A percentile compares a stretch with the other conserved stretches of the same genome.
Conservation (phyloP, 2,329 filamentous ascomycete genomes). For the Pestalotiopsis sp. region DNA sequence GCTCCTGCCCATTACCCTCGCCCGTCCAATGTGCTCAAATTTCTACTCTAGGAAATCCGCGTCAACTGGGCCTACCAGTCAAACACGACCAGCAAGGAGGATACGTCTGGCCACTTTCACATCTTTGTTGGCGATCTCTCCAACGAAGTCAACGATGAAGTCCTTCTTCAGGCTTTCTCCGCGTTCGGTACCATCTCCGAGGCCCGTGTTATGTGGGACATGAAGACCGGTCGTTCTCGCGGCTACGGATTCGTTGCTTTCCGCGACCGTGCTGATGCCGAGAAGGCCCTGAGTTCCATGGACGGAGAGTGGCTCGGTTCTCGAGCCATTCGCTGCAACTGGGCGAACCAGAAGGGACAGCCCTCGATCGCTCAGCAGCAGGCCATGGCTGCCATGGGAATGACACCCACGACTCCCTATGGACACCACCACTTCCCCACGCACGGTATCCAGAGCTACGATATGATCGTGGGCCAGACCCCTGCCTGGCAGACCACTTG, state of each 20-base stretch:
- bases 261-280: slow-evolving; percentile 89
- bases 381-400: slow-evolving; percentile 95
- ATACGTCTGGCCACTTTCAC: slow-evolving; percentile 97
- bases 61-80: slow-evolving; percentile 99
- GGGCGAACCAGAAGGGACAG: slow-evolving; percentile 99
- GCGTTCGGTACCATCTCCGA: slow-evolving; percentile 96
- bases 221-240: slow-evolving; percentile 98
- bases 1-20: not conserved
- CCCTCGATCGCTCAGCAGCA: slow-evolving; percentile 98
- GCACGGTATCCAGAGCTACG: slow-evolving; percentile 94
- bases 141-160: slow-evolving; percentile 98
- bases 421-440: slow-evolving; percentile 98
- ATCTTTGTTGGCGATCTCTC: slow-evolving; percentile 98
- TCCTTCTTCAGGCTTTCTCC: slow-evolving; percentile 90
- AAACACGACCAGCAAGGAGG: slow-evolving; percentile 91
- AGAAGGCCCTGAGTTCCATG: slow-evolving; percentile 96
- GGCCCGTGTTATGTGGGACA: slow-evolving; percentile 99
- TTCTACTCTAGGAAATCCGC: slow-evolving; percentile 77
- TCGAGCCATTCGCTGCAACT: slow-evolving; percentile 97
- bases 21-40: not conserved
- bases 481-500: slow-evolving; percentile 98
- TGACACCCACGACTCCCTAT: slow-evolving; percentile 95
- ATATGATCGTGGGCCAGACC: slow-evolving; percentile 94
- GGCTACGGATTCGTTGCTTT: slow-evolving; percentile 98
- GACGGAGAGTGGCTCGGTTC: slow-evolving; percentile 99